phyloP scores from a whole-genome alignment of 306 rosid genomes.

The Echinosophora koreensis region DNA sequence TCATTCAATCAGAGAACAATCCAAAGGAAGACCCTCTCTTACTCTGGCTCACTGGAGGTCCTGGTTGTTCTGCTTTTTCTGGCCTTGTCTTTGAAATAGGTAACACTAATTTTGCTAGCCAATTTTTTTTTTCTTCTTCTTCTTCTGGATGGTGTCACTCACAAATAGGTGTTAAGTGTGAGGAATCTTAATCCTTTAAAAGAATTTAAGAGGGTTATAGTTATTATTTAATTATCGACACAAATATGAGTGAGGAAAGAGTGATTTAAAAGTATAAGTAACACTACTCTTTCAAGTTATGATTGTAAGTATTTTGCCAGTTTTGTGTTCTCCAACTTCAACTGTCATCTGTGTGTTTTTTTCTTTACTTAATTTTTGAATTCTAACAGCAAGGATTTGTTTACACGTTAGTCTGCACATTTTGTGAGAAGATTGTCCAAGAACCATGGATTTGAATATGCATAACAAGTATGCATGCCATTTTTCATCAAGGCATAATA shows the following conservation, averaged over 20 bases:
- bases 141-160: not conserved
- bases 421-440: not conserved
- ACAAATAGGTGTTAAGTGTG: not conserved
- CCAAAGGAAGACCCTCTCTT: conserved; percentile 72
- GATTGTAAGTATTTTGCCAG: not conserved
- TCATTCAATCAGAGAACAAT: conserved; percentile 63
- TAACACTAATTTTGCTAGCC: conserved; percentile 11
- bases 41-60: conserved; percentile 83
- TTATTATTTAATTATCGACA: no score
- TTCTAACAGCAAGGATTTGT: not conserved
- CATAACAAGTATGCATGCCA: no score
- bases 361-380: not conserved
- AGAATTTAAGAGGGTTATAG: not conserved
- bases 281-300: no score
- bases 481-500: no score
- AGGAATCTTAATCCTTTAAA: not conserved
- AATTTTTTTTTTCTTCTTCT: no score
- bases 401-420: not conserved
- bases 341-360: not conserved
- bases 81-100: conserved; percentile 66
- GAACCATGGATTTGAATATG: not conserved
- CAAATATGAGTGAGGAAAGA: no score
- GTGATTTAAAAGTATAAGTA: not conserved
- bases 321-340: not conserved
- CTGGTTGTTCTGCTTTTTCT: conserved; percentile 67